Evolutionary conservation across 2,329 filamentous ascomycete genomes (phyloP), one percentile per base, ranked within the genome.

Genomic region (Penicillium psychrosexuale): DNA sequence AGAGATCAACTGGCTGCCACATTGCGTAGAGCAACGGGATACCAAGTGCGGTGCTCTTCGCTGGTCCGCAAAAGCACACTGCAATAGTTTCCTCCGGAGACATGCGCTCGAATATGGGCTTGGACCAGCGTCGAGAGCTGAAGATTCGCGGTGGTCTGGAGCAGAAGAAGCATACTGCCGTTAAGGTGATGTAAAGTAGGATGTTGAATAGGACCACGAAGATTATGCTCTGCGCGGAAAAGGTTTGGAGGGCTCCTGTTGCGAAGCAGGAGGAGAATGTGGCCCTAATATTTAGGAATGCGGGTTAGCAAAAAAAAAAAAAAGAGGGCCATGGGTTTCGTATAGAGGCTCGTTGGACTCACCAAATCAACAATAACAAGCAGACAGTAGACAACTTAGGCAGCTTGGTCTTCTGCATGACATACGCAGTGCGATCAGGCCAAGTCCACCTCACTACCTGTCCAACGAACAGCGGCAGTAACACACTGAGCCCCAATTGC

Each of bases 61-160:
- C 87, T 0, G 87, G 86, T 27, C 84, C 85, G 63, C 86, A 89
- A 70, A 90, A 90, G 62, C 86, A 89, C 13, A 89, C 82, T 0
- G 88, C 86, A 47, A 90, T 82, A 0, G 86, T 82, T 62, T 89
- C 84, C 55, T 82, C 80, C 36, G 80, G 80, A 0, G 80, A 73
- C 67, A 88, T 58, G 27, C 57, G 61, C 34, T 58, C 61, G 37
- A 75, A 68, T 3, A 72, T 44, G n/a, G 56, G 45, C 13, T 58
- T 50, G 2, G 54, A 60, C 66, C 61, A 67, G 9, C 31, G 24
- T 3, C 51, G 49, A 19, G 58, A 61, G 5, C 50, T 56, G 3
- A 72, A 57, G 3, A 62, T 37, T 8, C 42, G 55, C 0, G 73
- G 72, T 6, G 72, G 73, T 5, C 67, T 77, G 63, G 79, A 83